Evolutionary conservation across 352 stramenopile genomes (phyloP).

Genomic region (Globisporangium acanthophoron): DNA sequence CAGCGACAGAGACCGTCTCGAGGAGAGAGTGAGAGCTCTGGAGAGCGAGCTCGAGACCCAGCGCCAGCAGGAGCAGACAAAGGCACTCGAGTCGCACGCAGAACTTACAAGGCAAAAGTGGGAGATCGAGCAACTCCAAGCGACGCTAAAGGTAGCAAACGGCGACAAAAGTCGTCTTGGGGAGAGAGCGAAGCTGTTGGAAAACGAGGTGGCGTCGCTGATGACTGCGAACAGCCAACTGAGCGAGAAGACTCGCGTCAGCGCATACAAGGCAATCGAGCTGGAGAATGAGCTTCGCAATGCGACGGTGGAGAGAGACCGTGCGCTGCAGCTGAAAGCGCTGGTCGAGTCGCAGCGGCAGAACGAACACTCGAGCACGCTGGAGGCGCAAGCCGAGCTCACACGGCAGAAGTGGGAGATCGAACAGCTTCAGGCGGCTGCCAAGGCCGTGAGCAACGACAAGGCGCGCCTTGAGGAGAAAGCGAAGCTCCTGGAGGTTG

Average conservation of each 20-base stretch:
- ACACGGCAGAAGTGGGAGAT: constrained; percentile 44
- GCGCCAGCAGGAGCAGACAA: constrained; percentile 14
- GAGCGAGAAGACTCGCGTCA: constrained; percentile 23
- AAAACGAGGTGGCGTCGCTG: constrained; percentile 30
- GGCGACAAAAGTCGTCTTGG: constrained; percentile 35
- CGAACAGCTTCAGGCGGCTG: constrained; percentile 33
- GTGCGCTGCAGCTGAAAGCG: constrained; percentile 6
- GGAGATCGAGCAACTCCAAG: constrained; percentile 46
- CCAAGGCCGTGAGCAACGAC: constrained; percentile 28
- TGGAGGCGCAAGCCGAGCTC: constrained; percentile 11
- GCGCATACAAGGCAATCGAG: constrained; percentile 18
- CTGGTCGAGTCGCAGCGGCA: constrained; percentile 10
- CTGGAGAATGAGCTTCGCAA: constrained; percentile 11
- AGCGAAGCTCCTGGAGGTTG: constrained; percentile 19
- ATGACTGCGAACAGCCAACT: constrained; percentile 24
- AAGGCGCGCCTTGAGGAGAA: constrained; percentile 29
- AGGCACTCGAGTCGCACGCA: constrained; percentile 10
- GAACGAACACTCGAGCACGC: constrained; percentile 11
- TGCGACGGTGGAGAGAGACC: constrained; percentile 15
- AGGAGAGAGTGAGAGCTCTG: constrained; percentile 23
- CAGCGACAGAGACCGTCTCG: constrained; percentile 33
- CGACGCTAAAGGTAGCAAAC: constrained; percentile 23
- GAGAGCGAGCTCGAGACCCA: constrained; percentile 1
- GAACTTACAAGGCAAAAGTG: constrained; percentile 30
- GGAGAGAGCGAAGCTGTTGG: constrained; percentile 18